Conservation (phyloP, 2,329 filamentous ascomycete species). For the Xylariaceae sp. region DNA sequence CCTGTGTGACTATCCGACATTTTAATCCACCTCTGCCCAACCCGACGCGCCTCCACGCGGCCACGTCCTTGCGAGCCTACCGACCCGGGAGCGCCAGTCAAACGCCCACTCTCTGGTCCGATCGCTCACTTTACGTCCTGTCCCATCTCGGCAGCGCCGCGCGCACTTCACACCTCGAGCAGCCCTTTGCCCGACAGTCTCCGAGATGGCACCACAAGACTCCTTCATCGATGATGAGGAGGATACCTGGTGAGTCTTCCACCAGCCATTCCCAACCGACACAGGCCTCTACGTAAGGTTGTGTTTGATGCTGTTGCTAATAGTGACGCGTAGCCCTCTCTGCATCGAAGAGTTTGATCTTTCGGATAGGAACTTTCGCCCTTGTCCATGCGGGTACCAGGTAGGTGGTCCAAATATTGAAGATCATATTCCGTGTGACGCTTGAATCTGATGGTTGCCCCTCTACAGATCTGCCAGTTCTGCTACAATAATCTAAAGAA, state of each 20-base stretch:
- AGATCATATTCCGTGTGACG: too few relatives aligned
- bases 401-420: conserved; percentile 50
- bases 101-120: too few relatives aligned
- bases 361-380: conserved; percentile 92
- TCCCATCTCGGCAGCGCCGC: too few relatives aligned
- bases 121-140: too few relatives aligned
- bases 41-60: too few relatives aligned
- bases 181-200: too few relatives aligned
- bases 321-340: conserved; percentile 60
- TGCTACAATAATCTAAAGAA: conserved; percentile 99
- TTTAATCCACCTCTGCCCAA: too few relatives aligned
- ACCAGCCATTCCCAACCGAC: conserved; percentile 3
- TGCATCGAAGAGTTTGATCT: conserved; percentile 99
- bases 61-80: too few relatives aligned
- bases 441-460: conserved; percentile 7
- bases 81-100: too few relatives aligned
- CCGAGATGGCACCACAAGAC: conserved; percentile 59
- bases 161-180: too few relatives aligned
- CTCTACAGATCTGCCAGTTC: conserved; percentile 86
- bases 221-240: conserved; percentile 66
- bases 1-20: too few relatives aligned
- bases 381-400: conserved; percentile 97
- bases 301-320: conserved; percentile 16
- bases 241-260: conserved; percentile 52
- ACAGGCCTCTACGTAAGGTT: conserved; percentile 4